These are phyloP conservation scores for Pseudonitzschia multiseries DNA, from an alignment of 108 stramenopile genomes.

Conservation along the genomic window DNA sequence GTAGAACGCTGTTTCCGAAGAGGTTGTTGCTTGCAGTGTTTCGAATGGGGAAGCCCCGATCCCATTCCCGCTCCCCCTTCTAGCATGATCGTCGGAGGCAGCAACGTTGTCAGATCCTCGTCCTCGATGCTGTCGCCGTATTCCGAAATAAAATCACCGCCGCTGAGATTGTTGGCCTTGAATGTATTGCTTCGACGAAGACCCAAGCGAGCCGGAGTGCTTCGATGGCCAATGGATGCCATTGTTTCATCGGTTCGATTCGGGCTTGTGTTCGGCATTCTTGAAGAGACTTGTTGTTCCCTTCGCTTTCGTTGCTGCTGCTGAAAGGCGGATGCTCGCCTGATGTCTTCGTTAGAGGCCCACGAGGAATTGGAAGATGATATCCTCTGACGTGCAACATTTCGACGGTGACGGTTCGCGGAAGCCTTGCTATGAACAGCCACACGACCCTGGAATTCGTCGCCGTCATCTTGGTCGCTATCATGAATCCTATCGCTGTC, in stretches of 20 bases:
- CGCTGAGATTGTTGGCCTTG: background rate
- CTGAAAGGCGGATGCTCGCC: background rate
- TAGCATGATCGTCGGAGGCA: background rate
- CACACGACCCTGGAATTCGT: constrained; percentile 5
- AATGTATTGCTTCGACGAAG: background rate
- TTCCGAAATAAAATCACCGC: constrained; percentile 1
- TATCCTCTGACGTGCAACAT: background rate
- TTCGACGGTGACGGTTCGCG: background rate
- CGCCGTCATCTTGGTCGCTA: background rate
- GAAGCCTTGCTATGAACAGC: background rate
- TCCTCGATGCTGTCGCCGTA: background rate
- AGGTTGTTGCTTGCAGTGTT: background rate
- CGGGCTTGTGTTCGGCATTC: background rate
- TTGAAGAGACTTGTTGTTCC: background rate
- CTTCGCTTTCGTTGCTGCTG: background rate
- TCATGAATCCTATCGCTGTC: background rate
- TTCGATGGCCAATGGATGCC: background rate
- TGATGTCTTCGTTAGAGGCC: background rate
- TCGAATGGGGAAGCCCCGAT: background rate
- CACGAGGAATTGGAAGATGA: background rate
- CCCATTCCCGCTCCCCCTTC: background rate
- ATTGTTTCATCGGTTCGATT: background rate
- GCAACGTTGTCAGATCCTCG: background rate
- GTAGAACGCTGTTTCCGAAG: background rate
- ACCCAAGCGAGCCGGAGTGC: background rate